Percentiles rank a stretch among this genome's conserved stretches.
These are phyloP conservation scores for Agaricus blazei DNA, from an alignment of 768 basidiomycete species.

Conservation along the genomic window DNA sequence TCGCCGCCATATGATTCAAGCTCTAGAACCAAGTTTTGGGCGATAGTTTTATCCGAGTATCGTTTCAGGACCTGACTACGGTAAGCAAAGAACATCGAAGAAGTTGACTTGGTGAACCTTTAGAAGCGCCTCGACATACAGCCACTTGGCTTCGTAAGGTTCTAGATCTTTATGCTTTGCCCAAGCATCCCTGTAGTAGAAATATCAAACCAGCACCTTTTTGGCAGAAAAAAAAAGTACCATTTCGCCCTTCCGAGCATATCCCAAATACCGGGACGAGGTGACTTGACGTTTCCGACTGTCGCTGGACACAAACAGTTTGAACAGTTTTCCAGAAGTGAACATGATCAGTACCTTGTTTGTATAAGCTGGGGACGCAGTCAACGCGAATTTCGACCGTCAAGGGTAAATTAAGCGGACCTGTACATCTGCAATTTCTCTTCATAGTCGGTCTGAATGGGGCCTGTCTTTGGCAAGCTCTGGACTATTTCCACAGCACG, in stretches of 20 bases:
- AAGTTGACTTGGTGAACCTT: constrained; percentile 45
- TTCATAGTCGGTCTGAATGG: constrained; percentile 93
- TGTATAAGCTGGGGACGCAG: constrained; percentile 63
- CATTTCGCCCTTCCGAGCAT: constrained; percentile 93
- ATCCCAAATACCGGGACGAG: constrained; percentile 85
- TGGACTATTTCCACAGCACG: constrained; percentile 95
- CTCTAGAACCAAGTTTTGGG: constrained; percentile 70
- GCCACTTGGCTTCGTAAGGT: constrained; percentile 75
- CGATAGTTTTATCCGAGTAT: constrained; percentile 80
- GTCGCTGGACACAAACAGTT: constrained; percentile 53
- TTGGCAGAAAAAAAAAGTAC: constrained; percentile 33
- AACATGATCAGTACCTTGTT: constrained; percentile 63
- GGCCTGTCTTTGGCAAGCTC: constrained; percentile 85
- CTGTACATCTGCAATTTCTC: constrained; percentile 94
- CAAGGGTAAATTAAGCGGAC: constrained; percentile 28
- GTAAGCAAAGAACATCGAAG: not conserved
- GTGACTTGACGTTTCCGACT: constrained; percentile 75
- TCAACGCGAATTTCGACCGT: constrained; percentile 8
- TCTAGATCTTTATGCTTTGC: constrained; percentile 85
- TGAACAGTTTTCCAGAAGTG: not conserved
- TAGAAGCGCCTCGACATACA: constrained; percentile 84
- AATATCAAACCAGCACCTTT: constrained; percentile 5
- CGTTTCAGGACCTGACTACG: constrained; percentile 63
- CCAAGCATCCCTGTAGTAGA: constrained; percentile 79
- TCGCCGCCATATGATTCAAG: constrained; percentile 73